Percentiles rank a stretch among this genome's conserved stretches.
Conservation (phyloP, 177 flowering plant genomes). For the Vitis hybrid region DNA sequence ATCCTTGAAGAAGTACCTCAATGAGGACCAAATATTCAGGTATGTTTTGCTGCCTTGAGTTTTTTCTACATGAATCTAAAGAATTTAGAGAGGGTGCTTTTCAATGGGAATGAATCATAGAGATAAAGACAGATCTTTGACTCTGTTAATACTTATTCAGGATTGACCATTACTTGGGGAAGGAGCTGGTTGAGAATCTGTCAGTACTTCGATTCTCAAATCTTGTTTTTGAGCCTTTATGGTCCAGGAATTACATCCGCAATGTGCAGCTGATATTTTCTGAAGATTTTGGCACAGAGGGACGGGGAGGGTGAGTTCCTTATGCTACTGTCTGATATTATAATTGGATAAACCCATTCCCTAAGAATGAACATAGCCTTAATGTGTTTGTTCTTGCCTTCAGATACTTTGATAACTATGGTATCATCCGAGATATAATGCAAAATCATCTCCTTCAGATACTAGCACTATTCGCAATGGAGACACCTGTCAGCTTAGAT, state of each 20-base stretch:
- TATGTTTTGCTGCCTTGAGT: conserved; percentile 7
- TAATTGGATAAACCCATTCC: not conserved
- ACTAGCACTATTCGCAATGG: conserved; percentile 86
- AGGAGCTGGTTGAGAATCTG: conserved; percentile 79
- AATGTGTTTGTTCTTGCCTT: conserved; percentile 2
- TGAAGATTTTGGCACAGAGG: conserved; percentile 85
- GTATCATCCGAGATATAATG: conserved; percentile 84
- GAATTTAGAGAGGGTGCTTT: not conserved
- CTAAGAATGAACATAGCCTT: not conserved
- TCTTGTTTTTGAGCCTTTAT: conserved; percentile 84
- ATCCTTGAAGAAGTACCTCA: conserved; percentile 59
- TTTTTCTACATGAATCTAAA: too few relatives aligned
- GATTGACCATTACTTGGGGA: conserved; percentile 88
- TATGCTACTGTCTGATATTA: not conserved
- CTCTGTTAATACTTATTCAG: conserved; percentile 27
- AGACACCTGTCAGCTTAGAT: conserved; percentile 89
- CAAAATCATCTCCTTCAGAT: conserved; percentile 89
- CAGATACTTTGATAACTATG: conserved; percentile 77
- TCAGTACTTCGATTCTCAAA: conserved; percentile 89
- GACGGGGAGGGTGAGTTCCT: conserved; percentile 70
- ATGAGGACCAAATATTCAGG: conserved; percentile 89
- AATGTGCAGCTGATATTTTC: conserved; percentile 83
- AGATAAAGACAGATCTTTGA: not conserved
- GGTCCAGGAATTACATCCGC: conserved; percentile 80
- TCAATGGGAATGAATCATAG: not conserved